Evolutionary conservation across 495 filamentous ascomycete species (phyloP), one percentile per base, ranked within the genome.

Genomic region (Glutinoglossum americanum): DNA sequence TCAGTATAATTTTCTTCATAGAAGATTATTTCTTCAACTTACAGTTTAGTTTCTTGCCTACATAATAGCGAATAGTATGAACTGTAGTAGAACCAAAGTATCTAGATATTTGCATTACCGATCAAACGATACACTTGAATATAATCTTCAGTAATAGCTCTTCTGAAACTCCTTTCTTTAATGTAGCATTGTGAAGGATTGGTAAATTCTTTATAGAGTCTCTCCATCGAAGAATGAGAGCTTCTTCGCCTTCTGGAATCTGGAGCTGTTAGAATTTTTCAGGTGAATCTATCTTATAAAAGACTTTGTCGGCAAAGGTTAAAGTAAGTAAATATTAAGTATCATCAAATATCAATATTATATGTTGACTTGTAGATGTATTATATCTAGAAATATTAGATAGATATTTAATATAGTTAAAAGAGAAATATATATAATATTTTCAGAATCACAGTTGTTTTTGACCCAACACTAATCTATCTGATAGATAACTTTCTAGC

Each of bases 211-310:
- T 27, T 55, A 27, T 15, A n/a, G 19, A 25, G 17, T 56, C 21
- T 21, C 28, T 55, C 58, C 23, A 59, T 59, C 32, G 51, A 41
- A 59, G 58, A 35, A 56, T 59, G 55, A 59, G 58, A 17, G 54
- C 19, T 8, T 59, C n/a, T 35, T 59, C 21, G 23, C 58, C 48
- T 37, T 1, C 33, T 32, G 51, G 58, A 27, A 59, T 59, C 33
- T 48, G 9, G 30, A 56, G 21, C 51, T 59, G 11, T 30, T 19
- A 56, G 13, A 59, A 30, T 8, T 55, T 54, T 28, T 59, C 51
- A 6, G 37, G 8, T 5, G 17, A 35, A 30, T 59, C 51, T n/a
- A 56, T 26, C 3, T 39, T 9, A 26, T 5, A 47, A 17, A 56
- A 45, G 49, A 49, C 49, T 15, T 59, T 54, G 47, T 59, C 57